Base-by-base conservation (phyloP, 1,284 basidiomycete species). In the Pseudomicrostroma phylloplanum region DNA sequence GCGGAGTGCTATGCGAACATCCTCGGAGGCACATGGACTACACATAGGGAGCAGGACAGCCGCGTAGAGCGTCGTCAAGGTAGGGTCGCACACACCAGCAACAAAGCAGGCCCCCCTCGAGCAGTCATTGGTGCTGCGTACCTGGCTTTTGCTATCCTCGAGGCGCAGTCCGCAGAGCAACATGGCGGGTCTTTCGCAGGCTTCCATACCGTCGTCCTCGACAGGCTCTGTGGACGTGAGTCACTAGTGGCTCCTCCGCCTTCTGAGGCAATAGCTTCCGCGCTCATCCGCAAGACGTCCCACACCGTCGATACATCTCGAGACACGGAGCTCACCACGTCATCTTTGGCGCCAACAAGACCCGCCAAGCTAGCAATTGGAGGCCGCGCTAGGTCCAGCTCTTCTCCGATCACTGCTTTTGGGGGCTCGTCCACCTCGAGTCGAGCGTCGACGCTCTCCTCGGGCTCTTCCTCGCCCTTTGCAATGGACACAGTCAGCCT, bases 1-100 rank as follows among this genome's bases (percentile, higher is more conserved):
- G 53, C 55, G 19, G 58, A 61, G 6, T 39, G 55, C 26, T 43
- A n/a, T n/a, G 30, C 19, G 1, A n/a, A 55, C 1, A 41, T 61
- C 42, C 19, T 61, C 30, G 59, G 59, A n/a, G 59, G 51, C 7
- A 21, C n/a, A 3, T 48, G 51, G 51, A 17, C 43, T 17, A n/a
- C 43, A 12, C 21, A 17, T 13, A 3, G 15, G 43, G 17, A n/a
- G 43, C 17, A 21, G 12, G 43, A 21, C 6, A 13, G 6, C 3
- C 43, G 6, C 56, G 39, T 4, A 9, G 30, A 36, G 3, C 30
- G 30, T 36, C 30, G 21, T 25, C 54, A 36, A 11, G 26, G 40
- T 25, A 55, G 54, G 15, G 23, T 15, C 26, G 13, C 26, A 55
- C 21, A 40, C 21, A 15, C 21, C 15, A 25, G 54, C 26, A 30